phyloP scores from a whole-genome alignment of 2,329 filamentous ascomycete genomes.

The Metarhizium guizhouense region DNA sequence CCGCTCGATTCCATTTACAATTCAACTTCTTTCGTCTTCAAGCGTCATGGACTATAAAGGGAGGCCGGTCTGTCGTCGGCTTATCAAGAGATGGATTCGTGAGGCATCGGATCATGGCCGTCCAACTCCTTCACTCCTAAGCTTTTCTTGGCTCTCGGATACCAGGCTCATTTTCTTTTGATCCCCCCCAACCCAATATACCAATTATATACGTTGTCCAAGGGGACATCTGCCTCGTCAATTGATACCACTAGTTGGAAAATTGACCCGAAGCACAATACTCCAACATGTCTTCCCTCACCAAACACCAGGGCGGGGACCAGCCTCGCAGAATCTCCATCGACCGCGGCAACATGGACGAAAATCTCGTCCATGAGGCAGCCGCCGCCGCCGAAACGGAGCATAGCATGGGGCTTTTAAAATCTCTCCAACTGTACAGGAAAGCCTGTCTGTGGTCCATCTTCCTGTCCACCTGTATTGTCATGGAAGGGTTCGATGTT shows the following conservation, averaged over 20 bases:
- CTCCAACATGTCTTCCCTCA: neutral
- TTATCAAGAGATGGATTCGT: neutral
- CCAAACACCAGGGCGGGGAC: slow-evolving; percentile 1
- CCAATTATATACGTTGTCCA: neutral
- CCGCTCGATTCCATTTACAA: neutral
- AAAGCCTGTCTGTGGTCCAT: slow-evolving; percentile 29
- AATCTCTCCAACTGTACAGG: slow-evolving; percentile 30
- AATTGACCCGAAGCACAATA: neutral
- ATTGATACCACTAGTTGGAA: neutral
- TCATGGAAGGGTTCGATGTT: slow-evolving; percentile 33
- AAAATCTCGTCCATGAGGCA: slow-evolving; percentile 10
- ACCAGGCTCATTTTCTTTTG: neutral
- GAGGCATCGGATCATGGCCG: neutral
- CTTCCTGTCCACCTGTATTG: slow-evolving; percentile 26
- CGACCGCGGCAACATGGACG: slow-evolving; percentile 8
- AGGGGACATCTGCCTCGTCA: too few species aligned
- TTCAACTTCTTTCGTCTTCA: neutral
- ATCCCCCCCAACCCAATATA: neutral
- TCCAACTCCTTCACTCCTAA: neutral
- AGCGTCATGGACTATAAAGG: slow-evolving; percentile 5
- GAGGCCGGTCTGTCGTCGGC: neutral
- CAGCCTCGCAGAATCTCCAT: slow-evolving; percentile 5
- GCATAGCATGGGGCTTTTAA: slow-evolving; percentile 21
- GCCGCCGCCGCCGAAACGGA: slow-evolving; percentile 22
- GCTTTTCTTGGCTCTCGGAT: neutral